Percentiles rank a stretch among this genome's conserved stretches.
Evolutionary conservation across 108 stramenopile species (phyloP).

Genomic region (Aurantiochytrium sp.): DNA sequence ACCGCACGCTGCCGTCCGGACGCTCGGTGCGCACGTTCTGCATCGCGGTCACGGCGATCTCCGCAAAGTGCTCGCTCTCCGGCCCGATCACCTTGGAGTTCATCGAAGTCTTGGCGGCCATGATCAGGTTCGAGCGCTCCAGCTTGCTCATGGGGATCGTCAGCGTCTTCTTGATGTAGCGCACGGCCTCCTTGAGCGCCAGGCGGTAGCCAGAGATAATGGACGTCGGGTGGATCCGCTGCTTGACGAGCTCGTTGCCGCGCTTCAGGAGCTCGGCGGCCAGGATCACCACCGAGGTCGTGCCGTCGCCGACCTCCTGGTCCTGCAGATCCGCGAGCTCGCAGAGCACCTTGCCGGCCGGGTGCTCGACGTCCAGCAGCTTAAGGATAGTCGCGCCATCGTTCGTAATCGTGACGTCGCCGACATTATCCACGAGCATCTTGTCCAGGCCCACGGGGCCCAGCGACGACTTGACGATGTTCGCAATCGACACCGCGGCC

Average conservation of each 20-base stretch:
- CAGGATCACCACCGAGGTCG: constrained; percentile 93
- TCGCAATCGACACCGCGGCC: constrained; percentile 95
- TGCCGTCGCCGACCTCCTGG: constrained; percentile 98
- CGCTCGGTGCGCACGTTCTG: constrained; percentile 62
- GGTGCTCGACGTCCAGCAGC: constrained; percentile 96
- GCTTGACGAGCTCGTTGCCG: constrained; percentile 81
- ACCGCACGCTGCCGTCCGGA: constrained; percentile 56
- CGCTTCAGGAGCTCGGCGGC: constrained; percentile 90
- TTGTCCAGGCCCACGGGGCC: constrained; percentile 99
- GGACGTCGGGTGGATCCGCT: constrained; percentile 90
- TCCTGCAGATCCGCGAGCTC: constrained; percentile 98
- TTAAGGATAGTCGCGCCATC: constrained; percentile 98
- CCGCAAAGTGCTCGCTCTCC: constrained; percentile 85
- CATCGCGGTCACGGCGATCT: constrained; percentile 91
- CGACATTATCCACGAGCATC: constrained; percentile 95
- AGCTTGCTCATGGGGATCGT: constrained; percentile 74
- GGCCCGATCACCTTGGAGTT: constrained; percentile 92
- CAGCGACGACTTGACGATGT: constrained; percentile 96
- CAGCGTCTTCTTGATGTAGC: constrained; percentile 85
- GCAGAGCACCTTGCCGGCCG: constrained; percentile 79
- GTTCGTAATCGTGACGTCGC: constrained; percentile 98
- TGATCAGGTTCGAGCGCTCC: constrained; percentile 78
- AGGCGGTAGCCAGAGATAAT: constrained; percentile 91
- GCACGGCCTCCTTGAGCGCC: constrained; percentile 91
- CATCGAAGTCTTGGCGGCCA: constrained; percentile 93